These are phyloP conservation scores for Ballota nigra DNA, from an alignment of 257 asterid genomes.

Conservation along the genomic window DNA sequence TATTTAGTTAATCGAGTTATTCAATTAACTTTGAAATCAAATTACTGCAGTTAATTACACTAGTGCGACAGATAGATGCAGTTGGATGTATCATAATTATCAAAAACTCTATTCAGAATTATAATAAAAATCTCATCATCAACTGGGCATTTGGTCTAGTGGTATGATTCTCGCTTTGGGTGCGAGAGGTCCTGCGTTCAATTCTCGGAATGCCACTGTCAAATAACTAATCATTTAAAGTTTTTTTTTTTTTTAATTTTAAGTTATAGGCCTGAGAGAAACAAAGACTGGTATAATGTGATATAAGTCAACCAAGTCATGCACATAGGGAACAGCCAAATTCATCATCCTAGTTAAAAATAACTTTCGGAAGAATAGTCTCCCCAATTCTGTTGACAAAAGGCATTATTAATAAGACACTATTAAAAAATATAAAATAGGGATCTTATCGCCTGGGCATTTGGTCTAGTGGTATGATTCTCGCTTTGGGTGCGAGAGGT, in stretches of 20 bases:
- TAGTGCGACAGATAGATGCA: not conserved
- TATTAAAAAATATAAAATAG: not conserved
- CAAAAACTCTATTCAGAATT: not conserved
- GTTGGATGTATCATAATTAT: not conserved
- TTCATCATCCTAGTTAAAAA: not conserved
- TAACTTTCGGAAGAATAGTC: not conserved
- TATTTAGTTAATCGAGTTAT: not conserved
- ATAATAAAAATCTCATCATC: not conserved
- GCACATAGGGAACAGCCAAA: not conserved
- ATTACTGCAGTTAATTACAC: not conserved
- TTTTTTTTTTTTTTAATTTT: not conserved
- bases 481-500: conserved; percentile 95
- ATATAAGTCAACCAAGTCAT: not conserved
- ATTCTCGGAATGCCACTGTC: conserved; percentile 58
- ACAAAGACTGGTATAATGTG: not conserved
- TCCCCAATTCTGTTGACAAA: not conserved
- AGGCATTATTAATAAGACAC: not conserved
- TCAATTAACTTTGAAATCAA: not conserved
- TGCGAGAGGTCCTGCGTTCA: conserved; percentile 85
- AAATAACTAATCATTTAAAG: not conserved
- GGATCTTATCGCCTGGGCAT: conserved; percentile 38
- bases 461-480: conserved; percentile 97
- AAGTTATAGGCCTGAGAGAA: too few species aligned
- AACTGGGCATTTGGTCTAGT: conserved; percentile 84
- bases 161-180: conserved; percentile 97